These are phyloP conservation scores for Camellia sinensis DNA, from an alignment of 148 eudicot genomes.

Conservation along the genomic window DNA sequence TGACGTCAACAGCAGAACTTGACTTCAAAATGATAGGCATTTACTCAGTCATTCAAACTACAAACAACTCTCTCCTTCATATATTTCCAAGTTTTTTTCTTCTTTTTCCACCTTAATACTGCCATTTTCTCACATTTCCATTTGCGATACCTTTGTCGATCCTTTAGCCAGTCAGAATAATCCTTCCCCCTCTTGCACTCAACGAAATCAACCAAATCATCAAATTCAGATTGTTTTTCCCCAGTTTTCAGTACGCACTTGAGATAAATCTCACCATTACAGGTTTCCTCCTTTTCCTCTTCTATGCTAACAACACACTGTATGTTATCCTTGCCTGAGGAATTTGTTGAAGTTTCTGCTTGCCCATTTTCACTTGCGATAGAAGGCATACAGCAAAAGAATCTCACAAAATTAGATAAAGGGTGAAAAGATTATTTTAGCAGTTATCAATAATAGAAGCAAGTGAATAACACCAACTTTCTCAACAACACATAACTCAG, in stretches of 20 bases:
- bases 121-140: conserved; percentile 39
- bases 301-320: conserved; percentile 22
- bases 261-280: conserved; percentile 52
- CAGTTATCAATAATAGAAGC: background rate
- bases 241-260: conserved; percentile 19
- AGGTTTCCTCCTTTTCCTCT: conserved; percentile 42
- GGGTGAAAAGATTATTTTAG: conserved; percentile 1
- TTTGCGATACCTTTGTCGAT: conserved; percentile 30
- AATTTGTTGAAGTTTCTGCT: conserved; percentile 16
- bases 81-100: conserved; percentile 43
- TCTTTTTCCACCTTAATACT: conserved; percentile 37
- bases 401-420: background rate
- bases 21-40: background rate
- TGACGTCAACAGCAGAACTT: background rate
- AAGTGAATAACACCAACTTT: background rate
- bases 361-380: conserved; percentile 16
- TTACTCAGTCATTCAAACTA: background rate
- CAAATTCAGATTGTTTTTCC: conserved; percentile 27
- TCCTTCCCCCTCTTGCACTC: conserved; percentile 65
- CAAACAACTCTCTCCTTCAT: conserved; percentile 15
- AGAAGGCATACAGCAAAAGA: conserved; percentile 22
- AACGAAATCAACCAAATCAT: conserved; percentile 61
- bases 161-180: conserved; percentile 52
- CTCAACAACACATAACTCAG: background rate
- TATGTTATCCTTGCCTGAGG: conserved; percentile 5